Conservation (phyloP, 805 yeast genomes). For the Wickerhamomyces chaumierensis region DNA sequence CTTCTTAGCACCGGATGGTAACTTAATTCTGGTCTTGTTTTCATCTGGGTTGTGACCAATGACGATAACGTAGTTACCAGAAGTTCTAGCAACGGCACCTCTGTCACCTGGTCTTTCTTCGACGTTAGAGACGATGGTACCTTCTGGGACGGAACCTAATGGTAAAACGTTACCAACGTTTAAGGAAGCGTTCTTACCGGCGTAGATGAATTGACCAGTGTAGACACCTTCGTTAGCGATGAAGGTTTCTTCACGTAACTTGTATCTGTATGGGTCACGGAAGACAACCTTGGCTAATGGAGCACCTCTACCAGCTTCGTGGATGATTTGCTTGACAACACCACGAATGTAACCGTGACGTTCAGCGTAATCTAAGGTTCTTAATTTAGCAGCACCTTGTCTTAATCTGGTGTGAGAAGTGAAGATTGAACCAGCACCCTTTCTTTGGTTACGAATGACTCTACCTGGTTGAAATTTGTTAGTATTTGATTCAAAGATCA, state of each 20-base stretch:
- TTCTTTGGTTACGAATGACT: conserved; percentile 99
- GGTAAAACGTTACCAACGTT: conserved; percentile 97
- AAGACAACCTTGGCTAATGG: conserved; percentile 97
- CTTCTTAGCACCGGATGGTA: conserved; percentile 99
- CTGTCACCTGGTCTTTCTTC: conserved; percentile 99
- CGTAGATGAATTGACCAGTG: conserved; percentile 98
- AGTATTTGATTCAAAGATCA: conserved; percentile 4
- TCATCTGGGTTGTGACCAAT: conserved; percentile 99
- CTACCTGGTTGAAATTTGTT: conserved; percentile 51
- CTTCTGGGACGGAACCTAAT: conserved; percentile 95
- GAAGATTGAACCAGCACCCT: conserved; percentile 99
- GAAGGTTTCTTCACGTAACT: conserved; percentile 95
- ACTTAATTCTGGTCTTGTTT: conserved; percentile 97
- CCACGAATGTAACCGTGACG: conserved; percentile 99
- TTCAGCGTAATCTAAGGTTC: conserved; percentile 98
- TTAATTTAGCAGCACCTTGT: conserved; percentile 99
- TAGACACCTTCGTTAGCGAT: conserved; percentile 99
- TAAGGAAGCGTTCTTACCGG: conserved; percentile 97
- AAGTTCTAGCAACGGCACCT: conserved; percentile 99
- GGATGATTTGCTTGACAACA: conserved; percentile 95
- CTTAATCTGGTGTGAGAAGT: conserved; percentile 99
- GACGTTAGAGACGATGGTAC: conserved; percentile 97
- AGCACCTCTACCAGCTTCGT: conserved; percentile 99
- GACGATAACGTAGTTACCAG: conserved; percentile 98
- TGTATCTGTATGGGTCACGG: conserved; percentile 99